phyloP scores from a whole-genome alignment of 257 asterid genomes.

The Nicotiana otophora region DNA sequence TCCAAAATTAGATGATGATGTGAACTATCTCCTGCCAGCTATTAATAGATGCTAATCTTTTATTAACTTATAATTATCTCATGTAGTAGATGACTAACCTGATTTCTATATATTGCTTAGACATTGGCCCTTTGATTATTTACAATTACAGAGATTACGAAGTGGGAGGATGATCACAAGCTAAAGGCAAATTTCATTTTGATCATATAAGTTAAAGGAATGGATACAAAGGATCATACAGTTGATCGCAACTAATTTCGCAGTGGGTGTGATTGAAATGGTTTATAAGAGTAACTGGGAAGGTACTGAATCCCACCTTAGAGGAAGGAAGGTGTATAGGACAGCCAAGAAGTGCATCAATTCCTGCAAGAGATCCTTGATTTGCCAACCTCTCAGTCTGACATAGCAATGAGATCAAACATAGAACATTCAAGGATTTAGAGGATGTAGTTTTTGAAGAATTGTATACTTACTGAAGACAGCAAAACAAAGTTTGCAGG shows the following conservation, averaged over 20 bases:
- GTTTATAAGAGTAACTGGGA: neutral
- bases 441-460: constrained; percentile 10
- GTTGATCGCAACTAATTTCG: neutral
- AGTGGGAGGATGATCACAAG: too few species aligned
- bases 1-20: too few species aligned
- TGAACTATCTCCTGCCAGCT: too few species aligned
- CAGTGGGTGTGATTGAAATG: neutral
- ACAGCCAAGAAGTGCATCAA: constrained; percentile 93
- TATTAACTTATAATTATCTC: too few species aligned
- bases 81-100: too few species aligned
- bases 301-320: constrained; percentile 40
- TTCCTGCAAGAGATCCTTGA: constrained; percentile 83
- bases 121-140: too few species aligned
- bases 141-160: too few species aligned
- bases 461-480: constrained; percentile 50
- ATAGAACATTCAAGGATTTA: constrained; percentile 10
- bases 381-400: constrained; percentile 73
- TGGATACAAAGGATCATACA: too few species aligned
- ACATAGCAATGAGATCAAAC: constrained; percentile 15
- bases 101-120: too few species aligned
- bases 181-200: too few species aligned
- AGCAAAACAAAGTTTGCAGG: constrained; percentile 69
- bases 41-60: too few species aligned
- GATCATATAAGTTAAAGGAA: too few species aligned
- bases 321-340: constrained; percentile 85